Percentiles rank a stretch among this genome's conserved stretches.
phyloP scores from a whole-genome alignment of 257 asterid species.

The Solanum chilense region DNA sequence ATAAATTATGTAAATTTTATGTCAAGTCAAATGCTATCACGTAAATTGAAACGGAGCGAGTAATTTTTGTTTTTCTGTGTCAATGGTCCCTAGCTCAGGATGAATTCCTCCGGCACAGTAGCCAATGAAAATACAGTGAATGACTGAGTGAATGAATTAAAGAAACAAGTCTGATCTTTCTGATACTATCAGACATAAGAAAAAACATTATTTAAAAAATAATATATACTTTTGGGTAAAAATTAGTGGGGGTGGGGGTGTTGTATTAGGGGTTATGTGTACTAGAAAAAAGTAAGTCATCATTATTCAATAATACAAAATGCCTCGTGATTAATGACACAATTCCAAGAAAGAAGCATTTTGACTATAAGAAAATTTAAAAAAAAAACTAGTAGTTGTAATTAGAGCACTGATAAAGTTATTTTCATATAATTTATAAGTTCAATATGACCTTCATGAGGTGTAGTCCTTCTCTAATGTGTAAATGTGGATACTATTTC shows the following conservation, averaged over 20 bases:
- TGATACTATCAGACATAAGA: slow-evolving; percentile 7
- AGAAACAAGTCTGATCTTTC: slow-evolving; percentile 32
- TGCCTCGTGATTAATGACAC: slow-evolving; percentile 45
- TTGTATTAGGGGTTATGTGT: not conserved
- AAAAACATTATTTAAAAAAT: not conserved
- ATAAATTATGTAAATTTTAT: not conserved
- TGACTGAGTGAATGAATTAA: slow-evolving; percentile 47
- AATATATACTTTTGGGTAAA: not conserved
- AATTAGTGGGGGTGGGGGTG: no score
- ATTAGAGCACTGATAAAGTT: not conserved
- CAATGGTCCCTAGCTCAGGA: not conserved
- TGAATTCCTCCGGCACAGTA: slow-evolving; percentile 76
- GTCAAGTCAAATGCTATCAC: not conserved
- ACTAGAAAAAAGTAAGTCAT: slow-evolving; percentile 66
- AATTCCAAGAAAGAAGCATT: slow-evolving; percentile 5
- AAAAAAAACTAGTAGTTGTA: not conserved
- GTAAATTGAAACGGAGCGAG: no score
- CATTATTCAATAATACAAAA: slow-evolving; percentile 66
- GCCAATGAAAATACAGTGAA: slow-evolving; percentile 62
- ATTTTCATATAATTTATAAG: not conserved
- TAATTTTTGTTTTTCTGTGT: not conserved
- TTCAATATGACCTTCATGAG: not conserved
- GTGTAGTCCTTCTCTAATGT: not conserved
- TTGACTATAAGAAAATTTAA: not conserved
- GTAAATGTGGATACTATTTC: not conserved